Evolutionary conservation across 2,329 filamentous ascomycete species (phyloP).

Genomic region (Graphilbum fragrans): DNA sequence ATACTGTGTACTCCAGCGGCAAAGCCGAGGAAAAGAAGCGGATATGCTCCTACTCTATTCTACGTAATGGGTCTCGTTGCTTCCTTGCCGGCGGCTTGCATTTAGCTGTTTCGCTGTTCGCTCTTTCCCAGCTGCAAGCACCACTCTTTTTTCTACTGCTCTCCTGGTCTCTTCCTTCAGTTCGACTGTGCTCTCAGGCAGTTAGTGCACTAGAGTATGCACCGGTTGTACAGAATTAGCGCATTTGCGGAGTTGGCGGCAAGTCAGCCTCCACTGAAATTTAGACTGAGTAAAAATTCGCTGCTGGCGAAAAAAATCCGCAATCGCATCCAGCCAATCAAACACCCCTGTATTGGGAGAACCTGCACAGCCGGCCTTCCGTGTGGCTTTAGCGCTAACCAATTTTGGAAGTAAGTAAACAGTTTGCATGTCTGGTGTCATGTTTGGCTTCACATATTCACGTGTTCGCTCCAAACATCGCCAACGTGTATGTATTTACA

Average conservation of each 20-base stretch:
- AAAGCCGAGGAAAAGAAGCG: constrained; percentile 6
- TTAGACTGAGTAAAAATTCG: neutral
- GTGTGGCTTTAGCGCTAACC: neutral
- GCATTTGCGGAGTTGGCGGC: constrained; percentile 2
- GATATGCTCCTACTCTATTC: neutral
- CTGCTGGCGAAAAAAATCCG: constrained; percentile 4
- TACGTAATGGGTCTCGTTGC: neutral
- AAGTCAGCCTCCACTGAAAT: neutral
- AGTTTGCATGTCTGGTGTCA: neutral
- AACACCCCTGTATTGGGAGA: neutral
- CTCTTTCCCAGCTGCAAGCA: neutral
- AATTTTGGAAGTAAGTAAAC: constrained; percentile 1
- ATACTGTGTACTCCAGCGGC: neutral
- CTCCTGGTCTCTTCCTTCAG: neutral
- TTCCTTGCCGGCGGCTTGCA: neutral
- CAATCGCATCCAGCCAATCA: constrained; percentile 1
- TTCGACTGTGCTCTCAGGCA: no score
- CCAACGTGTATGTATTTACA: neutral
- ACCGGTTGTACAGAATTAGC: no score
- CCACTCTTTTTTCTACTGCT: neutral
- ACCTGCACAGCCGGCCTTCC: neutral
- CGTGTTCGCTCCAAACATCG: no score
- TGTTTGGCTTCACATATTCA: no score
- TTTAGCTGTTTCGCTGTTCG: neutral
- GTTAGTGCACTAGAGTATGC: no score